Percentiles rank a stretch among this genome's conserved stretches.
Evolutionary conservation across 2,329 filamentous ascomycete genomes (phyloP).

Genomic region (Aureobasidium subglaciale): DNA sequence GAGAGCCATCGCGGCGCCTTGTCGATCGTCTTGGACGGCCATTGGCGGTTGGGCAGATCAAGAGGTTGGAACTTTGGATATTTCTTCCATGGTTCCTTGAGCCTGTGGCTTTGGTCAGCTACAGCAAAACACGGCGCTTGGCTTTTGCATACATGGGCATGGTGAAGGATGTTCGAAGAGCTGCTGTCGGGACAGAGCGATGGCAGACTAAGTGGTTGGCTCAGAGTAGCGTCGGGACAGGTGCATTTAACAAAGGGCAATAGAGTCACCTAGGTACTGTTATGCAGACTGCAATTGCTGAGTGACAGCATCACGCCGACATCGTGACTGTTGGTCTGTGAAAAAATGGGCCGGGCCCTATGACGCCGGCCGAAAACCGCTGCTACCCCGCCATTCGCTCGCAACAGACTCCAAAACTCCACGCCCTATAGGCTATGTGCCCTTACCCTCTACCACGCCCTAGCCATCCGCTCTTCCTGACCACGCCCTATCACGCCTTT

Average conservation of each 20-base stretch:
- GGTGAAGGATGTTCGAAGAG: background rate
- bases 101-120: constrained; percentile 32
- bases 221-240: background rate
- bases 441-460: background rate
- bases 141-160: constrained; percentile 17
- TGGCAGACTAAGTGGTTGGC: background rate
- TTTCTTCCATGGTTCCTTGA: constrained; percentile 69
- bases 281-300: no score
- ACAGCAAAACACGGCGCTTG: background rate
- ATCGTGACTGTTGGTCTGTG: constrained; percentile 6
- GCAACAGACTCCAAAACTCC: background rate
- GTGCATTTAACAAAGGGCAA: no score
- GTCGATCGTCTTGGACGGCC: constrained; percentile 74
- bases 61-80: constrained; percentile 64
- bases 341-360: constrained; percentile 3
- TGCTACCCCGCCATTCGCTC: background rate
- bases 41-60: constrained; percentile 65
- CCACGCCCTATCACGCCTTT: background rate
- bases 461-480: background rate
- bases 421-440: constrained; percentile 6
- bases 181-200: background rate
- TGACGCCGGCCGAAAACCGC: background rate
- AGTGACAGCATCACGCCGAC: constrained; percentile 5
- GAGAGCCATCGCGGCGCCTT: constrained; percentile 88
- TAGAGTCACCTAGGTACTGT: no score